These are phyloP conservation scores for Teratosphaeria gauchensis DNA, from an alignment of 2,329 filamentous ascomycete genomes.

Conservation along the genomic window DNA sequence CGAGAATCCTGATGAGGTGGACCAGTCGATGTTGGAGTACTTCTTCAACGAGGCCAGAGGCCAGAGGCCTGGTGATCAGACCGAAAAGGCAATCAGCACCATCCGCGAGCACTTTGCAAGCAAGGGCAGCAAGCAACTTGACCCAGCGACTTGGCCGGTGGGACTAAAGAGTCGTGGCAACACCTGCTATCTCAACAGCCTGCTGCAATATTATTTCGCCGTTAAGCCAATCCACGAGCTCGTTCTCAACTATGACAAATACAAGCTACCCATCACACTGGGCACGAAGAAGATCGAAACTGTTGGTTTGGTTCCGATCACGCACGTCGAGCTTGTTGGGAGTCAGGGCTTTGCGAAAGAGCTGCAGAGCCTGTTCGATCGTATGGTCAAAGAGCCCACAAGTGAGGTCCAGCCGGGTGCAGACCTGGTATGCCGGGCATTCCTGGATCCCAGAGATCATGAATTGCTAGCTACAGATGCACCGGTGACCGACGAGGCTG, in stretches of 20 bases:
- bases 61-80: constrained; percentile 21
- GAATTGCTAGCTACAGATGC: constrained; percentile 11
- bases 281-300: constrained; percentile 55
- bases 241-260: constrained; percentile 63
- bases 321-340: constrained; percentile 23
- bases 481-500: constrained; percentile 6
- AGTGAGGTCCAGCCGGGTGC: constrained; percentile 23
- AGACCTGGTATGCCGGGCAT: constrained; percentile 27
- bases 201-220: constrained; percentile 91
- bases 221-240: constrained; percentile 72
- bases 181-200: constrained; percentile 94
- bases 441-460: constrained; percentile 21
- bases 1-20: neutral
- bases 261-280: constrained; percentile 58
- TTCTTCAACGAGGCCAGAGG: constrained; percentile 5
- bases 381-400: constrained; percentile 25
- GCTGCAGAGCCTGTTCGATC: constrained; percentile 25
- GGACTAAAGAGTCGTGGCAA: constrained; percentile 92
- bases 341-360: constrained; percentile 27
- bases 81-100: constrained; percentile 24
- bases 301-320: constrained; percentile 63
- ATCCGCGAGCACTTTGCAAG: constrained; percentile 19
- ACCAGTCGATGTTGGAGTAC: neutral
- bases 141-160: constrained; percentile 53
- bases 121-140: constrained; percentile 5